phyloP scores from a whole-genome alignment of 1,284 basidiomycete species.

The Anthracocystis walkeri region DNA sequence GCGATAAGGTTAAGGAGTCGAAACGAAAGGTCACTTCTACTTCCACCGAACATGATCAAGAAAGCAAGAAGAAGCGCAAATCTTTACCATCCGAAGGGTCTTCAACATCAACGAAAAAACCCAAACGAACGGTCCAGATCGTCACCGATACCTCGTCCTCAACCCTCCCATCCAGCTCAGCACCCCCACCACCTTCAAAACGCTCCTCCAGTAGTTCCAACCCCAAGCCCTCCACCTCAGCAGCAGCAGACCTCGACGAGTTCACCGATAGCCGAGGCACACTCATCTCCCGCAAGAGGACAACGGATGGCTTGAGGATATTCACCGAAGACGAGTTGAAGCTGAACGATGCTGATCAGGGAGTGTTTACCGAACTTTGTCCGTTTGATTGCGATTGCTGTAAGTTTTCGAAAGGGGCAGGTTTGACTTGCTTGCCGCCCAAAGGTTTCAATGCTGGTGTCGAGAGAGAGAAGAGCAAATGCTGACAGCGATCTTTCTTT shows the following conservation, averaged over 20 bases:
- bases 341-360: slow-evolving; percentile 19
- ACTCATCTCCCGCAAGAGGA: slow-evolving; percentile 10
- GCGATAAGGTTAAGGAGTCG: too few species aligned
- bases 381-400: slow-evolving; percentile 52
- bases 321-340: slow-evolving; percentile 25
- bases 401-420: too few species aligned
- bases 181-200: background rate
- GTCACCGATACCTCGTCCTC: slow-evolving; percentile 22
- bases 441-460: too few species aligned
- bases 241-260: slow-evolving; percentile 9
- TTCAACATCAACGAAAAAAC: background rate
- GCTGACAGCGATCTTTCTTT: too few species aligned
- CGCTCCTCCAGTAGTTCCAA: background rate
- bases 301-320: slow-evolving; percentile 35
- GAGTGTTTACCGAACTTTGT: slow-evolving; percentile 25
- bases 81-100: slow-evolving; percentile 6
- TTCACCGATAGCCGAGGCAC: slow-evolving; percentile 32
- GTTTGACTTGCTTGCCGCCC: too few species aligned
- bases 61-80: slow-evolving; percentile 6
- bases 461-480: too few species aligned
- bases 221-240: background rate
- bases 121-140: slow-evolving; percentile 10
- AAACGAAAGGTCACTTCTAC: too few species aligned
- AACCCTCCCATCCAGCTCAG: background rate
- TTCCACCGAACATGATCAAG: too few species aligned